phyloP scores from a whole-genome alignment of 2,329 filamentous ascomycete species.

The Sarocladium oryzae region DNA sequence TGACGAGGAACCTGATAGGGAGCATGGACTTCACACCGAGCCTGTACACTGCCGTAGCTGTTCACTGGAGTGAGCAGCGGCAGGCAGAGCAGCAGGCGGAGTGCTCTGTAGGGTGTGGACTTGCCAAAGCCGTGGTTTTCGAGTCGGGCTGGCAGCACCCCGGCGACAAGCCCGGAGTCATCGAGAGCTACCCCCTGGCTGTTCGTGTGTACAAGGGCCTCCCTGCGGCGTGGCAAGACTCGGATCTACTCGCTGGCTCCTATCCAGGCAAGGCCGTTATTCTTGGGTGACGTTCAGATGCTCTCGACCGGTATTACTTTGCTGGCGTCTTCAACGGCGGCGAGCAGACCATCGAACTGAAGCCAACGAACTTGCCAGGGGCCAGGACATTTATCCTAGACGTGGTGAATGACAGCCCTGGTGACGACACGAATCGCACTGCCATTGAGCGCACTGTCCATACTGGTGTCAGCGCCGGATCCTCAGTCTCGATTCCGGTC shows the following conservation, averaged over 20 bases:
- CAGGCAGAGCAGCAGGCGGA: background rate
- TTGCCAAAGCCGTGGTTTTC: background rate
- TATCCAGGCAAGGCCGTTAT: background rate
- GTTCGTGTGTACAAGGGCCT: background rate
- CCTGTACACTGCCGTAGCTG: background rate
- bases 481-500: constrained; percentile 1
- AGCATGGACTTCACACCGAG: constrained; percentile 5
- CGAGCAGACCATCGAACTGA: constrained; percentile 3
- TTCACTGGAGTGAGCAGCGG: background rate
- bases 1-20: constrained; percentile 1
- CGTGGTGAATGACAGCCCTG: background rate
- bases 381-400: background rate
- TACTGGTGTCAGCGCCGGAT: background rate
- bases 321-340: constrained; percentile 1
- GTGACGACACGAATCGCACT: background rate
- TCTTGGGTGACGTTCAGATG: background rate
- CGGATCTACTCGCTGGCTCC: background rate
- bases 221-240: background rate
- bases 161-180: background rate
- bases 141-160: constrained; percentile 1
- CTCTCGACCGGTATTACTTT: background rate
- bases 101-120: constrained; percentile 1
- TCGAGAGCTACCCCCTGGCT: background rate
- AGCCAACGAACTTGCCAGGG: constrained; percentile 4
- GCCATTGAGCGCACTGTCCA: constrained; percentile 2